Conservation (phyloP, 768 basidiomycete genomes). For the Mycena polygramma region DNA sequence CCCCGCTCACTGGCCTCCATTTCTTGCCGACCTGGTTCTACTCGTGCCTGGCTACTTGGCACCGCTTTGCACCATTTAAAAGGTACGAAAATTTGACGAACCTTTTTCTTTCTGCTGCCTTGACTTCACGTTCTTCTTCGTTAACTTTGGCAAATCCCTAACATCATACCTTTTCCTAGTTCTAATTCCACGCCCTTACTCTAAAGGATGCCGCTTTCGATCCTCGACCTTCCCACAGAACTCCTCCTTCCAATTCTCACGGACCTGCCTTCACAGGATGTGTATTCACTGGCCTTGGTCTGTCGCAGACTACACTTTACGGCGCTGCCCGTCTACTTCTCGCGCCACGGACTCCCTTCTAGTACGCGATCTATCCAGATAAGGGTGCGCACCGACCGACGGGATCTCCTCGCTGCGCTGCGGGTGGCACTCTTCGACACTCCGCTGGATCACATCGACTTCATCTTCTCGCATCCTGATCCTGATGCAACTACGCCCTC, state of each 20-base stretch:
- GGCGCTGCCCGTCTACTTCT: conserved; percentile 15
- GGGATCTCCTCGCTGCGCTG: not conserved
- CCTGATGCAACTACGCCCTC: conserved; percentile 6
- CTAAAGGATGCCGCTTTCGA: too few relatives aligned
- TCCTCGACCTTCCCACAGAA: conserved; percentile 21
- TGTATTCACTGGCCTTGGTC: not conserved
- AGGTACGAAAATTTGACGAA: too few relatives aligned
- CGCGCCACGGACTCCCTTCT: not conserved
- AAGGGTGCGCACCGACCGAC: not conserved
- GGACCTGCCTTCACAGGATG: not conserved
- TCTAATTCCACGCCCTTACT: too few relatives aligned
- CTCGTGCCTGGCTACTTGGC: too few relatives aligned
- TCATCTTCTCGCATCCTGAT: conserved; percentile 4
- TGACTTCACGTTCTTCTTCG: too few relatives aligned
- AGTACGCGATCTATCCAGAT: not conserved
- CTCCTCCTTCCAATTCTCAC: not conserved
- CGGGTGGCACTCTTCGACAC: not conserved
- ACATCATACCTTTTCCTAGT: too few relatives aligned
- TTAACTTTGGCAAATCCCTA: too few relatives aligned
- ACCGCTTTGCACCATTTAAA: too few relatives aligned
- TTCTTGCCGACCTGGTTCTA: too few relatives aligned
- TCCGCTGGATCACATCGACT: not conserved
- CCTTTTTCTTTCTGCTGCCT: too few relatives aligned
- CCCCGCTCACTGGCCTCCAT: too few relatives aligned
- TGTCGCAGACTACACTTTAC: conserved; percentile 16